These are phyloP conservation scores for Erysimum cheiranthoides DNA, from an alignment of 345 rosid genomes.

Conservation along the genomic window DNA sequence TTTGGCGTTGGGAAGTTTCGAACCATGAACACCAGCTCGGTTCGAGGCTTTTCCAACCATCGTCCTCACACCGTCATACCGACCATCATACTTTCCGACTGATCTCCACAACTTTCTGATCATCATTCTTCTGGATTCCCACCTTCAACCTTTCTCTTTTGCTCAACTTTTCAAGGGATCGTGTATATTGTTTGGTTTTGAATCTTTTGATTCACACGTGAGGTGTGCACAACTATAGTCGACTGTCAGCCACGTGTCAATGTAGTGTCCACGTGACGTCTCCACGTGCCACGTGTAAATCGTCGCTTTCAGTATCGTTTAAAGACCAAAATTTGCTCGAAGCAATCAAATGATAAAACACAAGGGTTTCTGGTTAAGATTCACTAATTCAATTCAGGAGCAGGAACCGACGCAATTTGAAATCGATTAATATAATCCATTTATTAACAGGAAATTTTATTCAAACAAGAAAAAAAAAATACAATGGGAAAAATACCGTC, in stretches of 20 bases:
- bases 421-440: neutral
- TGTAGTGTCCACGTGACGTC: conserved; percentile 2
- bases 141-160: neutral
- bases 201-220: conserved; percentile 15
- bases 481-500: conserved; percentile 17
- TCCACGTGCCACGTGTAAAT: neutral
- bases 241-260: conserved; percentile 8
- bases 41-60: conserved; percentile 45
- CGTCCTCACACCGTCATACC: conserved; percentile 30
- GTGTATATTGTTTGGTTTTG: neutral
- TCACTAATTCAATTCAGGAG: neutral
- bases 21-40: conserved; percentile 48
- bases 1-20: conserved; percentile 33
- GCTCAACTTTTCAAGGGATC: neutral
- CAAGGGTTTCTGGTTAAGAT: neutral
- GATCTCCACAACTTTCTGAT: conserved; percentile 30
- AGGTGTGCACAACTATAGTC: conserved; percentile 2
- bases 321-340: neutral
- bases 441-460: conserved; percentile 3
- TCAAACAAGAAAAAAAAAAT: neutral
- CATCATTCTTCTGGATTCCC: conserved; percentile 14
- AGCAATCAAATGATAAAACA: neutral
- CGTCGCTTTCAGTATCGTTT: neutral
- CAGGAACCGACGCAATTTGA: neutral
- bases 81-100: conserved; percentile 9